Evolutionary conservation across 306 rosid genomes (phyloP).

Genomic region (Rosa multiflora): DNA sequence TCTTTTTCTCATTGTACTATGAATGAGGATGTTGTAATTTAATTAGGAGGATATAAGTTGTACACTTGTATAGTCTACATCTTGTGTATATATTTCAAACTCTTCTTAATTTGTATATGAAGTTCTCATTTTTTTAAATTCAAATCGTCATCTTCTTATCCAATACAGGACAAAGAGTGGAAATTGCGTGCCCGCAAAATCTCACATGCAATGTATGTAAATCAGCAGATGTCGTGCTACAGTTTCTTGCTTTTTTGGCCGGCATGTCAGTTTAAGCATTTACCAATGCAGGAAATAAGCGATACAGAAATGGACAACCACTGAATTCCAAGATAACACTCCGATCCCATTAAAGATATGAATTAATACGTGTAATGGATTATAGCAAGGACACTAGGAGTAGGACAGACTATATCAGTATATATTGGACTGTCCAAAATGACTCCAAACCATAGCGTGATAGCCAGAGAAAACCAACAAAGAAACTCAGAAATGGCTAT

Average conservation of each 20-base stretch:
- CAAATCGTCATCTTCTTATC: neutral
- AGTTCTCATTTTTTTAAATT: neutral
- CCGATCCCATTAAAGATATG: neutral
- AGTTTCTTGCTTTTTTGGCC: neutral
- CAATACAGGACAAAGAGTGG: neutral
- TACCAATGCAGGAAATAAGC: neutral
- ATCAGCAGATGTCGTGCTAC: neutral
- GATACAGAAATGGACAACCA: neutral
- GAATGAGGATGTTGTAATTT: conserved; percentile 8
- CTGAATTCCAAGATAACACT: neutral
- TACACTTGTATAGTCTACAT: conserved; percentile 12
- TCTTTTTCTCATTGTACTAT: neutral
- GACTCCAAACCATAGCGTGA: neutral
- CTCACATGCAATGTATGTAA: neutral
- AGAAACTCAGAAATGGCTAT: neutral
- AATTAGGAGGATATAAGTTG: conserved; percentile 14
- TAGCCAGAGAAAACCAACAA: neutral
- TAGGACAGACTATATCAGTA: neutral
- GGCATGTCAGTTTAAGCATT: neutral
- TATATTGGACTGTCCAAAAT: neutral
- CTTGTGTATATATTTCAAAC: neutral
- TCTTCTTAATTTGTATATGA: conserved; percentile 6
- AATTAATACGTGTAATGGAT: no score
- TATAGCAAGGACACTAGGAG: no score
- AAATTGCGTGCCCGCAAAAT: neutral